Evolutionary conservation across 148 eudicot genomes (phyloP).

Genomic region (Mesembryanthemum crystallinum): DNA sequence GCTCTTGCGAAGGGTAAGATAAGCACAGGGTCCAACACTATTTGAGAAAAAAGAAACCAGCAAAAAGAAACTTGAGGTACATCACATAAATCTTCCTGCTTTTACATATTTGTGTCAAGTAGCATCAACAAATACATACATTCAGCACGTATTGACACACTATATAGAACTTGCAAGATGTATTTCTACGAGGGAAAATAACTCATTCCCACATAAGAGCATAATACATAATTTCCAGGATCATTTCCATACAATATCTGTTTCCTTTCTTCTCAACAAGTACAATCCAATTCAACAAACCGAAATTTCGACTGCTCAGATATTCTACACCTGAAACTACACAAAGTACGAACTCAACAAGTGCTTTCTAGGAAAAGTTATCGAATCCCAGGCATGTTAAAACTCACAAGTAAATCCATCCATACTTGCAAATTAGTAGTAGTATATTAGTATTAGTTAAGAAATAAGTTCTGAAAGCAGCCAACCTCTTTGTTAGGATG

Average conservation of each 20-base stretch:
- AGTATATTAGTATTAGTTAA: not conserved
- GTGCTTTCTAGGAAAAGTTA: slow-evolving; percentile 20
- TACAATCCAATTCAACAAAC: slow-evolving; percentile 3
- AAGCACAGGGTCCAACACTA: not conserved
- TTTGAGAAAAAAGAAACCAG: not conserved
- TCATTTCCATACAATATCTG: not conserved
- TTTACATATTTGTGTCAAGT: too few species aligned
- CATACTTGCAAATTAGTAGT: not conserved
- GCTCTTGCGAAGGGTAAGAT: not conserved
- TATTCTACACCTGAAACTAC: slow-evolving; percentile 38
- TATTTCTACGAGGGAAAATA: not conserved
- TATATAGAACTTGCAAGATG: not conserved
- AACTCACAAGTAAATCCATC: not conserved
- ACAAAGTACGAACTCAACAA: slow-evolving; percentile 24
- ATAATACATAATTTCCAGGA: not conserved
- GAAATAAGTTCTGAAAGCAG: not conserved
- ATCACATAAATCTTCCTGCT: too few species aligned
- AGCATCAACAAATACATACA: not conserved
- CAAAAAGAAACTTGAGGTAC: too few species aligned
- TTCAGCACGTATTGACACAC: not conserved
- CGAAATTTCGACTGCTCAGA: not conserved
- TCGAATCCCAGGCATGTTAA: not conserved
- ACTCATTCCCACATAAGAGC: not conserved
- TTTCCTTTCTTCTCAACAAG: not conserved
- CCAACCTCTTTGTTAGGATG: slow-evolving; percentile 8